phyloP scores from a whole-genome alignment of 78 protist species.

The Dictyostelium citrinum region DNA sequence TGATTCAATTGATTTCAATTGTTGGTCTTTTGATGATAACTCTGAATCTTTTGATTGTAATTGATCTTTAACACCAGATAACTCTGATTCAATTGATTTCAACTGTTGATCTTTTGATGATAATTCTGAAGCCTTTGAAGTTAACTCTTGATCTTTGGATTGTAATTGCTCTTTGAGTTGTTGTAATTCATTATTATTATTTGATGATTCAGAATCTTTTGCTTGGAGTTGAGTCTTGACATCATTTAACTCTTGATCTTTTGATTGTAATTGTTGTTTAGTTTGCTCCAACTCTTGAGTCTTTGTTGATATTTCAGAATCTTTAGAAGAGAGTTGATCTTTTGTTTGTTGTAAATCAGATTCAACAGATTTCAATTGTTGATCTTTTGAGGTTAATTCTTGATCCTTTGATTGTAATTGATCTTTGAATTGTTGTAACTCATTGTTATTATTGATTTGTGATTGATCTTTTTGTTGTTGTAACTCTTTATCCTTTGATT shows the following conservation, averaged over 20 bases:
- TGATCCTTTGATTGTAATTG: neutral
- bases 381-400: neutral
- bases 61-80: neutral
- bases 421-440: slow-evolving; percentile 1
- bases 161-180: slow-evolving; percentile 3
- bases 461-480: neutral
- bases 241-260: neutral
- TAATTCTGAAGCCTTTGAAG: neutral
- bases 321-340: neutral
- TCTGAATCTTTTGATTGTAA: neutral
- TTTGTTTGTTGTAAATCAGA: neutral
- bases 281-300: neutral
- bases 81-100: neutral
- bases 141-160: neutral
- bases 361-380: neutral
- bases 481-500: neutral
- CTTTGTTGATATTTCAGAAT: neutral
- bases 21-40: neutral
- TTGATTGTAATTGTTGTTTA: neutral
- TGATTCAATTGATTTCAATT: neutral
- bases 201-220: neutral
- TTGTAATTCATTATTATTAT: neutral
- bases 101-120: neutral
- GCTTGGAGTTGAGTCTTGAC: neutral
- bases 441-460: neutral